A percentile compares a stretch with the other conserved stretches of the same genome.
These are phyloP conservation scores for Leccinum insigne DNA, from an alignment of 1,284 basidiomycete genomes.

Conservation along the genomic window DNA sequence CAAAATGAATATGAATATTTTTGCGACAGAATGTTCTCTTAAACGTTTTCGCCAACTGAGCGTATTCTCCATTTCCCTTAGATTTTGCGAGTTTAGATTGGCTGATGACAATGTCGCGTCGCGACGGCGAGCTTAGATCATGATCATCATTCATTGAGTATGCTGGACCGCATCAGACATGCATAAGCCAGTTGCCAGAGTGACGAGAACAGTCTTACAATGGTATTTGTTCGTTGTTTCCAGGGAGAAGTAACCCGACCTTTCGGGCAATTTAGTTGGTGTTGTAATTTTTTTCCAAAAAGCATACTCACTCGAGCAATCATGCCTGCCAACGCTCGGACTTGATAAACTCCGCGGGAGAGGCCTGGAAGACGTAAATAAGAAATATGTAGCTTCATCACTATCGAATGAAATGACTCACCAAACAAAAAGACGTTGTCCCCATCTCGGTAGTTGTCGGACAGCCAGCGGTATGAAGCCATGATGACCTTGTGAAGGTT, in stretches of 20 bases:
- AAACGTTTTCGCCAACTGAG: conserved; percentile 27
- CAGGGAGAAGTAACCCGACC: conserved; percentile 38
- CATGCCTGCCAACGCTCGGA: conserved; percentile 38
- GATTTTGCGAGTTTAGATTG: conserved; percentile 13
- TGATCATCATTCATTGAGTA: no score
- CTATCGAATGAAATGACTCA: conserved; percentile 5
- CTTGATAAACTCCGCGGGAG: conserved; percentile 44
- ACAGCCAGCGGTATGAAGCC: conserved; percentile 38
- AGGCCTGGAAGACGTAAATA: conserved; percentile 28
- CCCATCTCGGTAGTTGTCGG: conserved; percentile 33
- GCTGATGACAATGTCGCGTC: conserved; percentile 12
- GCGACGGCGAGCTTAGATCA: conserved; percentile 3
- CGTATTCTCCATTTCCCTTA: conserved; percentile 5
- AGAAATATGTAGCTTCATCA: not conserved
- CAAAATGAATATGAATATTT: conserved; percentile 35
- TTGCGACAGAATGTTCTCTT: conserved; percentile 27
- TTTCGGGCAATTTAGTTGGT: conserved; percentile 9
- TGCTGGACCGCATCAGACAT: conserved; percentile 5
- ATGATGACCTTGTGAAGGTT: conserved; percentile 35
- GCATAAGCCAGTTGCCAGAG: no score
- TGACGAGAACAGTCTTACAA: conserved; percentile 25
- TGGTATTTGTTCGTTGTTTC: conserved; percentile 39
- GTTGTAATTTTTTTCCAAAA: not conserved
- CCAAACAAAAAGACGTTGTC: conserved; percentile 39
- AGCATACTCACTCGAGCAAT: conserved; percentile 29